Base-by-base conservation (phyloP, 2,329 filamentous ascomycete species). In the Curvularia lunata region DNA sequence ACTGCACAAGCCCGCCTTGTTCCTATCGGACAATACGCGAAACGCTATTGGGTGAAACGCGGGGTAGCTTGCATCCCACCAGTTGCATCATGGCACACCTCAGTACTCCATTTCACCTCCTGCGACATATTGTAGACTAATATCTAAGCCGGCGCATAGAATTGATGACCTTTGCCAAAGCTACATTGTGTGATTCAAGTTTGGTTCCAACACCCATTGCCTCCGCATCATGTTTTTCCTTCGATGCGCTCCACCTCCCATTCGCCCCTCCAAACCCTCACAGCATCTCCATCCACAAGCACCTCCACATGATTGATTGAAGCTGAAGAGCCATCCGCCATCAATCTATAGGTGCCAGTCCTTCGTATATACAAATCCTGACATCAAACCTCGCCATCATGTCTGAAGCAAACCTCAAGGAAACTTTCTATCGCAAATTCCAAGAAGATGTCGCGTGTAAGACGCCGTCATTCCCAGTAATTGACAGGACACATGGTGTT, bases 351-450 rank as follows among this genome's bases (percentile, higher is more conserved):
- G n/a, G n/a, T n/a, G n/a, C n/a, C 5, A 5, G 10, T 16, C 21
- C 23, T 28, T 6, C 28, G 27, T 1, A 21, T 10, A 23, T 41
- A 27, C 25, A 59, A 30, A 34, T 62, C 69, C 58, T 59, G 52
- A 37, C 52, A 55, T 23, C 19, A 58, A 6, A 5, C 25, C 63
- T 37, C 59, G 4, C 65, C 62, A 23, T 34, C 23, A 52, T 52
- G 53, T 53, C 61, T 18, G 69, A 71, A n/a, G 54, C 64, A 12
- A 72, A 71, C 5, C 78, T 86, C 56, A 95, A 92, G 66, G 89
- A 94, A 71, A 86, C 86, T 37, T 97, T 97, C 80, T 93, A 94
- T 75, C 86, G 87, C 67, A 89, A 92, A 73, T 97, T 97, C 71
- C 88, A 91, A 65, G 84, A 88, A 67, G 88, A 91, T 76, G 86